Evolutionary conservation across 495 filamentous ascomycete genomes (phyloP).

Genomic region (Niebla homalea): DNA sequence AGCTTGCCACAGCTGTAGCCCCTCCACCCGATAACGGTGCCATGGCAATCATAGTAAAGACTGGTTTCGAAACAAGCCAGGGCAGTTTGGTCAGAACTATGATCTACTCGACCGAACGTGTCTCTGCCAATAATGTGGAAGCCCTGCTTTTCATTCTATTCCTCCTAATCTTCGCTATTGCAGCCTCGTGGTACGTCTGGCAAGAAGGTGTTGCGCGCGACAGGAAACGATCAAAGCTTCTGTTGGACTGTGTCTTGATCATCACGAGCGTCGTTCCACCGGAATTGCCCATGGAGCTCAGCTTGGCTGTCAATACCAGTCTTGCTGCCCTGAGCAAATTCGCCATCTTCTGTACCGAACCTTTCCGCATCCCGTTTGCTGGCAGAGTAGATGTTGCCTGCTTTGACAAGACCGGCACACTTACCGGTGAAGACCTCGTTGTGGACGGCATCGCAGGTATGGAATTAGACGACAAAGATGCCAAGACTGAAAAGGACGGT

Average conservation of each 20-base stretch:
- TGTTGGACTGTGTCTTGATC: slow-evolving; percentile 95
- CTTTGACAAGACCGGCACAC: slow-evolving; percentile 96
- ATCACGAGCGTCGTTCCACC: slow-evolving; percentile 95
- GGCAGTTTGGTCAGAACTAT: slow-evolving; percentile 96
- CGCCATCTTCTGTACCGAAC: slow-evolving; percentile 97
- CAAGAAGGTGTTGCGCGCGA: slow-evolving; percentile 85
- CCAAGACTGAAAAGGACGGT: slow-evolving; percentile 61
- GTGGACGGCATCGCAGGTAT: slow-evolving; percentile 95
- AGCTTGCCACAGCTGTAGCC: slow-evolving; percentile 55
- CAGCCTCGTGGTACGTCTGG: slow-evolving; percentile 99
- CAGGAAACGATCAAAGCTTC: slow-evolving; percentile 89
- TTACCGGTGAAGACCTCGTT: slow-evolving; percentile 93
- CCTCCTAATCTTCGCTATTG: slow-evolving; percentile 87
- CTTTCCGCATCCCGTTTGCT: slow-evolving; percentile 97
- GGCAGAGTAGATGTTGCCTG: slow-evolving; percentile 93
- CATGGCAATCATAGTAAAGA: slow-evolving; percentile 89
- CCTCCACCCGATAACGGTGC: slow-evolving; percentile 83
- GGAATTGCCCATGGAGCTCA: slow-evolving; percentile 96
- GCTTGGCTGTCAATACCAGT: slow-evolving; percentile 96
- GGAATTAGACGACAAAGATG: slow-evolving; percentile 49
- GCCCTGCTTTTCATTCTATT: slow-evolving; percentile 94
- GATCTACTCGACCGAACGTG: slow-evolving; percentile 98
- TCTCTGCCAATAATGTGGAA: slow-evolving; percentile 93
- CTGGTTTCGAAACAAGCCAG: slow-evolving; percentile 96
- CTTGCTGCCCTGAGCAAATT: slow-evolving; percentile 85